Evolutionary conservation across 202 grass and related monocot genomes (phyloP).

Genomic region (Schoenoplectus triqueter): DNA sequence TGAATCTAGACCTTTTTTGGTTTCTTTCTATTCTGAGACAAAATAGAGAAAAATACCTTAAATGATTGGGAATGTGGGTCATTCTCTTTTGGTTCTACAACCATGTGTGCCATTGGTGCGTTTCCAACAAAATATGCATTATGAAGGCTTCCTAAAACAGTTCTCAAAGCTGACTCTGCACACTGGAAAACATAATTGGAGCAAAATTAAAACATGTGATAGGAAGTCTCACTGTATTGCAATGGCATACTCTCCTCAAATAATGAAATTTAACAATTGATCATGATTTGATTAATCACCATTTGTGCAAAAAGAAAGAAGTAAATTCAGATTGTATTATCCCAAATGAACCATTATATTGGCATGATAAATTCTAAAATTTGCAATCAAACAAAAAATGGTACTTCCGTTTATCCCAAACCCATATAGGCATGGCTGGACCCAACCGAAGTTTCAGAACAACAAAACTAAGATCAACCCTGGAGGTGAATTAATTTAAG

Average conservation of each 20-base stretch:
- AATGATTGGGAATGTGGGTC: conserved; percentile 45
- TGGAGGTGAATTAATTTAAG: neutral
- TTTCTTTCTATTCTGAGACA: conserved; percentile 20
- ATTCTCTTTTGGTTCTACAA: conserved; percentile 58
- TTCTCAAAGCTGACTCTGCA: conserved; percentile 85
- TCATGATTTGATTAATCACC: conserved; percentile 8
- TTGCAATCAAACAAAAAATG: neutral
- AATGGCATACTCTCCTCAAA: neutral
- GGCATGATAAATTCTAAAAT: neutral
- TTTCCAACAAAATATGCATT: conserved; percentile 99
- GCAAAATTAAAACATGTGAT: conserved; percentile 32
- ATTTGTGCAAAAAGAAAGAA: neutral
- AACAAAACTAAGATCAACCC: neutral
- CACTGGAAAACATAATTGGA: conserved; percentile 56
- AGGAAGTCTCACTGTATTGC: neutral
- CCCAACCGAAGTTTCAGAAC: neutral
- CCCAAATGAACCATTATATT: neutral
- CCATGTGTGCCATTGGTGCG: conserved; percentile 95
- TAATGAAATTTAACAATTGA: neutral
- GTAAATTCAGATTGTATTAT: neutral
- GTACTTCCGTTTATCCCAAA: neutral
- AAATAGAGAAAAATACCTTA: conserved; percentile 58
- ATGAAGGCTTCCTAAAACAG: conserved; percentile 74
- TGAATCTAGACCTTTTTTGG: neutral
- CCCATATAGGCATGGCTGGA: neutral